Evolutionary conservation across 495 filamentous ascomycete species (phyloP).

Genomic region (Xylaria palmicola): DNA sequence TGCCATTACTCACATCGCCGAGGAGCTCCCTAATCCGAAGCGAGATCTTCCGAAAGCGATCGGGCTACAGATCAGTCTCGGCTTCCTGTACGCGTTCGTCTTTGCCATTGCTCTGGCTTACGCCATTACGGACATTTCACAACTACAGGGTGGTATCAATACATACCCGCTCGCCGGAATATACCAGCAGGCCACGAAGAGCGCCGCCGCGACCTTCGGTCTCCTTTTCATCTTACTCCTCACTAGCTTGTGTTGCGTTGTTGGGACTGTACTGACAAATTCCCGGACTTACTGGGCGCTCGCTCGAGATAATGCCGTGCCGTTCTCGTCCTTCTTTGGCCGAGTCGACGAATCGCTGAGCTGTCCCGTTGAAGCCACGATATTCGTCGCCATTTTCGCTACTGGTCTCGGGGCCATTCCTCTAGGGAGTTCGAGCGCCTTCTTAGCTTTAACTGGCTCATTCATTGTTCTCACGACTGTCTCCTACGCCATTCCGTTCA

Average conservation of each 20-base stretch:
- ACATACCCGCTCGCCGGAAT: slow-evolving; percentile 75
- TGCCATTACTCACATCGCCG: slow-evolving; percentile 72
- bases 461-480: slow-evolving; percentile 73
- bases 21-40: slow-evolving; percentile 71
- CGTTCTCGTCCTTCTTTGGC: slow-evolving; percentile 48
- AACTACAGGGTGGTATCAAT: slow-evolving; percentile 54
- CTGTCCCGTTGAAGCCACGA: slow-evolving; percentile 67
- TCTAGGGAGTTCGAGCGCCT: slow-evolving; percentile 69
- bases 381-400: slow-evolving; percentile 59
- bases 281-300: slow-evolving; percentile 88
- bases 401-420: slow-evolving; percentile 74
- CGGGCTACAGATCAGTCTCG: slow-evolving; percentile 56
- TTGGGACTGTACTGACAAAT: slow-evolving; percentile 71
- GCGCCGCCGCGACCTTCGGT: slow-evolving; percentile 57
- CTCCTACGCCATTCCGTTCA: slow-evolving; percentile 74
- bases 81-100: slow-evolving; percentile 66
- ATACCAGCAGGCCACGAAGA: slow-evolving; percentile 73
- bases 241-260: slow-evolving; percentile 57
- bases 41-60: slow-evolving; percentile 65
- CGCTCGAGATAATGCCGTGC: slow-evolving; percentile 68
- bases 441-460: slow-evolving; percentile 69
- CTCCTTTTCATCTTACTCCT: slow-evolving; percentile 70
- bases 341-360: slow-evolving; percentile 51
- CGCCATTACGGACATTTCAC: slow-evolving; percentile 62
- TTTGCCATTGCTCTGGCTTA: slow-evolving; percentile 77